These are phyloP conservation scores for Acacia melanoxylon DNA, from an alignment of 306 rosid genomes.

Conservation along the genomic window DNA sequence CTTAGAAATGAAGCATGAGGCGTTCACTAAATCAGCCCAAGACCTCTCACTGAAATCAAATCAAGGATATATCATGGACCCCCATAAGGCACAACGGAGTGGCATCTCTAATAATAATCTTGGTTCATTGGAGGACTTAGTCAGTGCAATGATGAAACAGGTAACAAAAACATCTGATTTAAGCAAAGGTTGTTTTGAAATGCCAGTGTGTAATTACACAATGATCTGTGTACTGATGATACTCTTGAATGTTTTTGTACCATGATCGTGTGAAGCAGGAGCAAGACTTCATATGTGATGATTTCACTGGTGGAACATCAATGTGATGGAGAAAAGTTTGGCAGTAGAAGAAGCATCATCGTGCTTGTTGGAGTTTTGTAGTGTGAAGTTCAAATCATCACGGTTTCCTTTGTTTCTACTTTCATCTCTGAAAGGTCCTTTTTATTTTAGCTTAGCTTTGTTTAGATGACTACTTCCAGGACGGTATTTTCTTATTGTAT, in stretches of 20 bases:
- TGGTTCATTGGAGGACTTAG: slow-evolving; percentile 84
- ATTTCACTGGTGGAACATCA: slow-evolving; percentile 51
- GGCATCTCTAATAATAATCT: slow-evolving; percentile 45
- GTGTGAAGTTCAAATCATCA: slow-evolving; percentile 12
- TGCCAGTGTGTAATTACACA: neutral
- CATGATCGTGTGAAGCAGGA: slow-evolving; percentile 59
- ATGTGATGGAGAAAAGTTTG: slow-evolving; percentile 31
- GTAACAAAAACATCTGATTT: slow-evolving; percentile 43
- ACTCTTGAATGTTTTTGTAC: neutral
- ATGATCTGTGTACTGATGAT: neutral
- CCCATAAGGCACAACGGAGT: slow-evolving; percentile 50
- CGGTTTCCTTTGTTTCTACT: slow-evolving; percentile 14
- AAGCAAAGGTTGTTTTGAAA: neutral
- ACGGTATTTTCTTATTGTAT: slow-evolving; percentile 30
- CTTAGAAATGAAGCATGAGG: slow-evolving; percentile 49
- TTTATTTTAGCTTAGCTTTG: slow-evolving; percentile 15
- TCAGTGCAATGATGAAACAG: slow-evolving; percentile 73
- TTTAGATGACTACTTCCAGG: slow-evolving; percentile 30
- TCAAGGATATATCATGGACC: slow-evolving; percentile 56
- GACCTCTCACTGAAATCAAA: slow-evolving; percentile 41
- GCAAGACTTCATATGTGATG: slow-evolving; percentile 55
- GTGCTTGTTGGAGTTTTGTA: slow-evolving; percentile 40
- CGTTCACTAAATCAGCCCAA: slow-evolving; percentile 37
- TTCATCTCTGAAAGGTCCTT: neutral
- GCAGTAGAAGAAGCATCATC: slow-evolving; percentile 26